phyloP scores from a whole-genome alignment of 192 early-diverging fungal genomes.

The Linnemannia exigua region DNA sequence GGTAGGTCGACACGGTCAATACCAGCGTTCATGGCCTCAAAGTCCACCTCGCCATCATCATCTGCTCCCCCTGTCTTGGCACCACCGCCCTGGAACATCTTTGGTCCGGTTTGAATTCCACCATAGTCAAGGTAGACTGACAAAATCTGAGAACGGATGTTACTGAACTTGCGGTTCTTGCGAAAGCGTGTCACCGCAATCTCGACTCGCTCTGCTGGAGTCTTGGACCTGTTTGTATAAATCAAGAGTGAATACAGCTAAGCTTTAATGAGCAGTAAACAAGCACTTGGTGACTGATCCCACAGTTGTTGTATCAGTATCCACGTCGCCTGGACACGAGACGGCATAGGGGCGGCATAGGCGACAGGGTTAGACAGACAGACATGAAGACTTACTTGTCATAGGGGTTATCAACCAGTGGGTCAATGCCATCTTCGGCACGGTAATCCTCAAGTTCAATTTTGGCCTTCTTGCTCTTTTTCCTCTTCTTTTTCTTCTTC shows the following conservation, averaged over 20 bases:
- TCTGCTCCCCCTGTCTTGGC: slow-evolving; percentile 40
- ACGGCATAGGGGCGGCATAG: too few species aligned
- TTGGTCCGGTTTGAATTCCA: slow-evolving; percentile 65
- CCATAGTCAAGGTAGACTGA: slow-evolving; percentile 66
- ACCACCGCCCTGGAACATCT: slow-evolving; percentile 61
- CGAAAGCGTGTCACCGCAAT: slow-evolving; percentile 65
- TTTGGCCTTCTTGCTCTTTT: slow-evolving; percentile 62
- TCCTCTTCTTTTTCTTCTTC: slow-evolving; percentile 60
- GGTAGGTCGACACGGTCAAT: slow-evolving; percentile 60
- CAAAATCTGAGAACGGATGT: slow-evolving; percentile 59
- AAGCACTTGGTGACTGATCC: too few species aligned
- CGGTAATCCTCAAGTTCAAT: slow-evolving; percentile 56
- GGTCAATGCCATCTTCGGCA: slow-evolving; percentile 33
- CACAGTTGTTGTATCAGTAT: not conserved
- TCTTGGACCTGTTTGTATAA: slow-evolving; percentile 42
- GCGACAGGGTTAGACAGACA: not conserved
- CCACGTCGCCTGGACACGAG: not conserved
- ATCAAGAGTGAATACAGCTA: not conserved
- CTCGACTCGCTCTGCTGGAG: slow-evolving; percentile 64
- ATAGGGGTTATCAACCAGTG: slow-evolving; percentile 52
- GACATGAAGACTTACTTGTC: slow-evolving; percentile 52
- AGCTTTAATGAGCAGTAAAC: not conserved
- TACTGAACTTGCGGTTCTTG: slow-evolving; percentile 66
- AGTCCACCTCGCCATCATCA: slow-evolving; percentile 59
- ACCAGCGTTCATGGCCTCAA: slow-evolving; percentile 56